Conservation (phyloP, 139 green algal species). For the Micromonas commoda region DNA sequence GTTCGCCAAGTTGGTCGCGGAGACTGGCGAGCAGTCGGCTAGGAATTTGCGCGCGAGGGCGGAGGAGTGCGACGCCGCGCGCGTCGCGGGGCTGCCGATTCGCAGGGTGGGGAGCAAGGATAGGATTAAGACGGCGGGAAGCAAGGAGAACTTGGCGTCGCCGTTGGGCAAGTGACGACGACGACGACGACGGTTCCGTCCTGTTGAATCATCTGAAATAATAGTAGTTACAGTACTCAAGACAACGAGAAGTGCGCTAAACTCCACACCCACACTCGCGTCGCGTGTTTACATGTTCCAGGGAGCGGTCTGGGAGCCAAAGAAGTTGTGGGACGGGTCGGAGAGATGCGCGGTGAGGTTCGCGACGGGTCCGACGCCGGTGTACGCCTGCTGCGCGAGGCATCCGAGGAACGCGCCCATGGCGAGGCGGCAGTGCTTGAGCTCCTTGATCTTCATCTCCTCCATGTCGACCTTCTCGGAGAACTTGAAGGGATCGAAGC, state of each 20-base stretch:
- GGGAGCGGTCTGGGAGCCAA: background rate
- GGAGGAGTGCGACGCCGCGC: background rate
- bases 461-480: conserved; percentile 49
- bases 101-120: background rate
- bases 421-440: conserved; percentile 89
- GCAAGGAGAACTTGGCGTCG: background rate
- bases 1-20: conserved; percentile 17
- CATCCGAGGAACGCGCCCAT: conserved; percentile 79
- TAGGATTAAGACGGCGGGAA: background rate
- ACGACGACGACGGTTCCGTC: background rate
- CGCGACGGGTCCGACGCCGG: conserved; percentile 32
- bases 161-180: background rate
- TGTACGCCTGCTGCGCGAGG: background rate
- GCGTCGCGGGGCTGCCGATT: background rate
- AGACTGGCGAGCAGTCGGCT: conserved; percentile 7
- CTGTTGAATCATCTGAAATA: background rate
- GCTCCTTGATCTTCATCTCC: conserved; percentile 78
- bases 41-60: conserved; percentile 13
- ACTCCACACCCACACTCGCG: no score
- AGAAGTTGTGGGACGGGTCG: conserved; percentile 17
- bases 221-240: no score
- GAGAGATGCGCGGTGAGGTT: conserved; percentile 19
- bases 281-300: conserved; percentile 3
- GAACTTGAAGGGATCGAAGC: conserved; percentile 84
- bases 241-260: no score